Conservation (phyloP, 2,329 filamentous ascomycete genomes). For the Nemania diffusa region DNA sequence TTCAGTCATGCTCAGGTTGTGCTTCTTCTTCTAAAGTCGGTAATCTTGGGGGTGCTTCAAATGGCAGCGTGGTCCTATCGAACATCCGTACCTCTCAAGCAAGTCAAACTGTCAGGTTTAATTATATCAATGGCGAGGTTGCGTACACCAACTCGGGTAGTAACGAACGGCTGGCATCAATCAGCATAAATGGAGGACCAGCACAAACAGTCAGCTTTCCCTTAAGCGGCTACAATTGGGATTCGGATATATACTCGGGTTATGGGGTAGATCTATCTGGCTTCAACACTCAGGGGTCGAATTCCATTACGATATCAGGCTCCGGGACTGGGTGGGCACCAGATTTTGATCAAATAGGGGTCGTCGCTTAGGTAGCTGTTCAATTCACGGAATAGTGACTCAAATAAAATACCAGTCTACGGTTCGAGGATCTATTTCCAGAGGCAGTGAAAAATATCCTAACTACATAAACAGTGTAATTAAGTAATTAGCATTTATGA, state of each 20-base stretch:
- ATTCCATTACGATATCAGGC: conserved; percentile 27
- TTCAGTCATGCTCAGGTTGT: conserved; percentile 24
- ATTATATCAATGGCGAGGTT: conserved; percentile 31
- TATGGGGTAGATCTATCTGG: conserved; percentile 28
- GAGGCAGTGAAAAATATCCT: no score
- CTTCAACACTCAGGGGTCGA: conserved; percentile 17
- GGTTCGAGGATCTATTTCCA: no score
- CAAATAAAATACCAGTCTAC: background rate
- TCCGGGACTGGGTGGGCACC: conserved; percentile 21
- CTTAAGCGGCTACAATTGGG: conserved; percentile 31
- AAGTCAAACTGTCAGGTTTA: conserved; percentile 27
- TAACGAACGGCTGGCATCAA: conserved; percentile 31
- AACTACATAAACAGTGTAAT: no score
- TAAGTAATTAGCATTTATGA: no score
- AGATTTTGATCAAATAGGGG: conserved; percentile 28
- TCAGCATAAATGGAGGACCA: conserved; percentile 28
- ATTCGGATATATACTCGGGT: conserved; percentile 9
- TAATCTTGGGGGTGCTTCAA: conserved; percentile 25
- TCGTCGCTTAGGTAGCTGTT: conserved; percentile 3
- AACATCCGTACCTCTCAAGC: conserved; percentile 24
- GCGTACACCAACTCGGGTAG: conserved; percentile 18
- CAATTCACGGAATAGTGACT: background rate
- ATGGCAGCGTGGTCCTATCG: conserved; percentile 25
- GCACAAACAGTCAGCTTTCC: conserved; percentile 29
- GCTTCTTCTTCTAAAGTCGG: conserved; percentile 26